phyloP scores from a whole-genome alignment of 2,329 filamentous ascomycete species.

The Aspergillus sp. region DNA sequence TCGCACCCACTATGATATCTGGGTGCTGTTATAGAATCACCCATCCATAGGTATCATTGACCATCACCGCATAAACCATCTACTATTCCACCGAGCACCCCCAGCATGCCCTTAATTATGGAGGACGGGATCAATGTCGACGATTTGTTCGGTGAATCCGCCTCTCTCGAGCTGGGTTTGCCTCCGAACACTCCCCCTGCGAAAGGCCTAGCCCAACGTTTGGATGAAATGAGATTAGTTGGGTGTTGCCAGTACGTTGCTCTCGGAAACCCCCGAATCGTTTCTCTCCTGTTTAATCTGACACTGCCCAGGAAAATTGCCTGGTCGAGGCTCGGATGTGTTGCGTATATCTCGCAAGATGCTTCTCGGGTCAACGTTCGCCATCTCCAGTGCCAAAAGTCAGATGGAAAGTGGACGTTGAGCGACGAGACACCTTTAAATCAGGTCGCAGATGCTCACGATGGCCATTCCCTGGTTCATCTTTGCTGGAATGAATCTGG shows the following conservation, averaged over 20 bases:
- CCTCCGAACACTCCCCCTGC: conserved; percentile 51
- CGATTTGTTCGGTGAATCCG: conserved; percentile 72
- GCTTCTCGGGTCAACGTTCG: conserved; percentile 70
- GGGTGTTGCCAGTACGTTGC: conserved; percentile 77
- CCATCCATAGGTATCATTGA: background rate
- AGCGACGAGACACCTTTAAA: conserved; percentile 67
- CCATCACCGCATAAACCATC: background rate
- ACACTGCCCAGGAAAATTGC: conserved; percentile 64
- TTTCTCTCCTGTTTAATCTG: conserved; percentile 8
- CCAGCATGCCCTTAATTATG: conserved; percentile 55
- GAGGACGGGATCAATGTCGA: conserved; percentile 62
- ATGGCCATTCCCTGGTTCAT: conserved; percentile 70
- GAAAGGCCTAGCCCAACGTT: conserved; percentile 68
- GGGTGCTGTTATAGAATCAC: conserved; percentile 7
- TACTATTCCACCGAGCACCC: background rate
- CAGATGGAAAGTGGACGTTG: conserved; percentile 72
- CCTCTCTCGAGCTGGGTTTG: conserved; percentile 57
- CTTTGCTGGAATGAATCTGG: conserved; percentile 77
- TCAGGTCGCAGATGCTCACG: conserved; percentile 61
- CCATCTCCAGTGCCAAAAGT: conserved; percentile 67
- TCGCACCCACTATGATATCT: conserved; percentile 14
- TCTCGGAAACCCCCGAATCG: background rate
- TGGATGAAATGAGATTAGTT: conserved; percentile 73
- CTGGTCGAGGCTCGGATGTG: conserved; percentile 85
- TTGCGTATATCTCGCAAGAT: conserved; percentile 76